These are phyloP conservation scores for Sporothrix protearum DNA, from an alignment of 2,329 filamentous ascomycete genomes.

Conservation along the genomic window DNA sequence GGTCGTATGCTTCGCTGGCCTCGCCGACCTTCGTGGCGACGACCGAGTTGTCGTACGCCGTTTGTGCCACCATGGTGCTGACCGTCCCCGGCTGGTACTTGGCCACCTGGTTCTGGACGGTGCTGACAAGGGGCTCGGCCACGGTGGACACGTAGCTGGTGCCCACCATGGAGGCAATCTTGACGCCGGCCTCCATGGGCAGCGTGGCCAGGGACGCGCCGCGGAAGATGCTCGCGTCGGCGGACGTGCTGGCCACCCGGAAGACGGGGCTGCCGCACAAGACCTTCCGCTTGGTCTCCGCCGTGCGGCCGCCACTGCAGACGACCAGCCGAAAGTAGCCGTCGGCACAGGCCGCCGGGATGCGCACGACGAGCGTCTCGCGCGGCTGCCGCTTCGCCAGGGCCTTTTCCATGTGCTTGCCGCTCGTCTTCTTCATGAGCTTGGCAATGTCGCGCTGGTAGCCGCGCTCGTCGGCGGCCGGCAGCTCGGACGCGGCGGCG, in stretches of 20 bases:
- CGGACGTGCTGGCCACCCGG: conserved; percentile 63
- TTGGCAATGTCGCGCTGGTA: conserved; percentile 65
- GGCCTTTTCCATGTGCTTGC: conserved; percentile 41
- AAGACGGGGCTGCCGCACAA: conserved; percentile 66
- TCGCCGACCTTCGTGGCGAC: conserved; percentile 35
- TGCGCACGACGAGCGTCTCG: conserved; percentile 62
- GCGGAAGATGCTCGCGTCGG: conserved; percentile 57
- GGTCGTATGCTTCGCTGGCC: conserved; percentile 39
- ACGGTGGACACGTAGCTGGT: conserved; percentile 32
- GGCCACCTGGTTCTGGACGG: conserved; percentile 32
- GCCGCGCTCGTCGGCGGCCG: conserved; percentile 57
- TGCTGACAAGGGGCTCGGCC: conserved; percentile 11
- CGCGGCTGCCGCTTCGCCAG: conserved; percentile 49
- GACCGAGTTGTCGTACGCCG: conserved; percentile 38
- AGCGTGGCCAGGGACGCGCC: conserved; percentile 63
- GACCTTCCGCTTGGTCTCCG: conserved; percentile 47
- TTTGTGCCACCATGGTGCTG: conserved; percentile 42
- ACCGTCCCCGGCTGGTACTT: conserved; percentile 39
- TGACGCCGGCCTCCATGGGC: conserved; percentile 62
- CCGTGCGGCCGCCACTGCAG: conserved; percentile 44
- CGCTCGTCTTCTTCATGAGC: conserved; percentile 52
- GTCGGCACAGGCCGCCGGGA: conserved; percentile 60
- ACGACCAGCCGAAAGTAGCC: conserved; percentile 67
- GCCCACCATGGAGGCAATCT: conserved; percentile 51
- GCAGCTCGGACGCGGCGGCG: conserved; percentile 47